Conservation (phyloP, 1,139 yeast species). For the Magnusiomyces fungicola region DNA sequence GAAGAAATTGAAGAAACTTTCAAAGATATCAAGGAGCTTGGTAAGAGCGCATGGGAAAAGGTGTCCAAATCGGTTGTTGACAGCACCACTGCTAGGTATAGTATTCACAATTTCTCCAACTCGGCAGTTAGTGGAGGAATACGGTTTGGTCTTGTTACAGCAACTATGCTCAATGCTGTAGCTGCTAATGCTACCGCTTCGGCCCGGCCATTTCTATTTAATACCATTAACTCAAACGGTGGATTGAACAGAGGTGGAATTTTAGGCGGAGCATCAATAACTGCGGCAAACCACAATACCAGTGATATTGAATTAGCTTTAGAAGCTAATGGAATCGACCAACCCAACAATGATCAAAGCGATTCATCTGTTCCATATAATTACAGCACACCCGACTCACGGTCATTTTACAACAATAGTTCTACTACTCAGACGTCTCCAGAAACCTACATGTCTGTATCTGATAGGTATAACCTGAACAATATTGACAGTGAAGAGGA, state of each 20-base stretch:
- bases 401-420: neutral
- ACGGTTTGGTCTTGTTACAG: constrained; percentile 5
- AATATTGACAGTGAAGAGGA: neutral
- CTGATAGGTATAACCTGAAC: neutral
- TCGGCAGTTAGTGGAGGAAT: neutral
- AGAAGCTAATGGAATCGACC: neutral
- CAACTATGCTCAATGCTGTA: neutral
- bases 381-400: neutral
- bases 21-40: constrained; percentile 1
- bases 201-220: neutral
- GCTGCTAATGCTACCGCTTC: constrained; percentile 4
- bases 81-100: neutral
- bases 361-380: neutral
- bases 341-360: neutral
- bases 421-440: neutral
- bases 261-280: no score
- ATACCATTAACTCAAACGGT: neutral
- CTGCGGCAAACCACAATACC: no score
- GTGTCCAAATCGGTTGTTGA: neutral
- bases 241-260: no score
- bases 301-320: neutral
- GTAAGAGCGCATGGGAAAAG: neutral
- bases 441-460: neutral
- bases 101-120: neutral
- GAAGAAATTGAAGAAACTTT: constrained; percentile 3